Conservation (phyloP, 306 rosid species). For the Pterocarpus macrocarpus region DNA sequence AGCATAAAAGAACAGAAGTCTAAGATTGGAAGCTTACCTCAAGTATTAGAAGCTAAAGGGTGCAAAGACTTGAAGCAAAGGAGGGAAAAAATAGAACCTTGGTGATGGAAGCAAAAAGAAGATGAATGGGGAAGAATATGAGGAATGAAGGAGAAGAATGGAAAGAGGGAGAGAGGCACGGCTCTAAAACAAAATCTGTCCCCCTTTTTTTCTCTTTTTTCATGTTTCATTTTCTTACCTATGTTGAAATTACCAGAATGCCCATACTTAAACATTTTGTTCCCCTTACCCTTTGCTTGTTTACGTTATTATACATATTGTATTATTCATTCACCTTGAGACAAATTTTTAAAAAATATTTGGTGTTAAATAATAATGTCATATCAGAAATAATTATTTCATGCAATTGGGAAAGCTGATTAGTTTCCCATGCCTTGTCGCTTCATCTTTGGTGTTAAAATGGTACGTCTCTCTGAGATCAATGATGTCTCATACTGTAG, state of each 20-base stretch:
- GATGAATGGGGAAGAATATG: background rate
- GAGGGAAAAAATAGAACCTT: background rate
- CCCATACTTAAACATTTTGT: no score
- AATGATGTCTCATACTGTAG: conserved; percentile 21
- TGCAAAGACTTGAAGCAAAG: background rate
- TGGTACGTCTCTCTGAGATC: conserved; percentile 12
- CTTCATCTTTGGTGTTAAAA: conserved; percentile 24
- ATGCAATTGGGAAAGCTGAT: conserved; percentile 1
- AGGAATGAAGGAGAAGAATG: background rate
- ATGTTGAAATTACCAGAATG: background rate
- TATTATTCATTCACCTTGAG: conserved; percentile 7
- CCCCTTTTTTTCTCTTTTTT: background rate
- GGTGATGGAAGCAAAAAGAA: background rate
- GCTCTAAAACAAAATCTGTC: background rate
- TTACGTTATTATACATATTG: background rate
- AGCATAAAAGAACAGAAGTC: background rate
- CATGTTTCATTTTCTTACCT: background rate
- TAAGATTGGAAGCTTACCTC: background rate
- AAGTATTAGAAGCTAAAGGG: background rate
- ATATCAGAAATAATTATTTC: conserved; percentile 25
- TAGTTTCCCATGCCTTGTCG: conserved; percentile 20
- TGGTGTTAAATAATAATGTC: background rate
- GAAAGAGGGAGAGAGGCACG: background rate
- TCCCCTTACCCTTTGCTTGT: background rate
- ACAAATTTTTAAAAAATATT: conserved; percentile 13